Base-by-base conservation (phyloP, 2,329 filamentous ascomycete genomes). In the Talaromyces sp. region DNA sequence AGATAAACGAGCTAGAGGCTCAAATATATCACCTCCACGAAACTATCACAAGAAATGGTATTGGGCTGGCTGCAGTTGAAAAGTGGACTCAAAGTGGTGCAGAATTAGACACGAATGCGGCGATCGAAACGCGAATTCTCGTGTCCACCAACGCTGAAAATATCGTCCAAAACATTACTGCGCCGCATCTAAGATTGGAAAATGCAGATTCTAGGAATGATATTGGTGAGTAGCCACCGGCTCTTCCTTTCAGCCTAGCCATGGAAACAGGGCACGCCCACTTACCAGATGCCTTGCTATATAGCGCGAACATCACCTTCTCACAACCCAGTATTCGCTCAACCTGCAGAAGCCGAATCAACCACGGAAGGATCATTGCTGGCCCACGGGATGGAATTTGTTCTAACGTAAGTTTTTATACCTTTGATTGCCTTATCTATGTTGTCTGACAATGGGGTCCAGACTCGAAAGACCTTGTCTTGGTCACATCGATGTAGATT, bases 381-480 rank as follows among this genome's bases (percentile, higher is more conserved):
- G 25, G 15, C 19, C 19, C 19, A 22, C 10, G 62, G 57, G 21
- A 65, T 65, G 66, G 71, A 73, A 28, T 73, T 74, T 51, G 67
- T 73, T 9, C 54, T 74, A n/a, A 68, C 66, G 69, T 72, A 62
- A 55, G 67, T 64, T 58, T 7, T 19, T n/a, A 35, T 15, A 5
- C n/a, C 21, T 8, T 13, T 35, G 11, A 11, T 28, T 28, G 25
- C 25, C 25, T 28, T 28, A 28, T 4, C 7, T 28, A 28, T 28
- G 25, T 4, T 28, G 7, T 28, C 25, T 46, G 4, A 33, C 25
- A 11, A 19, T 8, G 4, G 22, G 9, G 2, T 25, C 7, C 46
- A 71, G 69, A 48, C 70, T 73, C 40, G 71, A 73, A 63, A 63
- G 59, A 13, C 71, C 71, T 0, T 73, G 70, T 59, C 65, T 73